These are phyloP conservation scores for Russula lepida DNA, from an alignment of 768 basidiomycete genomes.

Conservation along the genomic window DNA sequence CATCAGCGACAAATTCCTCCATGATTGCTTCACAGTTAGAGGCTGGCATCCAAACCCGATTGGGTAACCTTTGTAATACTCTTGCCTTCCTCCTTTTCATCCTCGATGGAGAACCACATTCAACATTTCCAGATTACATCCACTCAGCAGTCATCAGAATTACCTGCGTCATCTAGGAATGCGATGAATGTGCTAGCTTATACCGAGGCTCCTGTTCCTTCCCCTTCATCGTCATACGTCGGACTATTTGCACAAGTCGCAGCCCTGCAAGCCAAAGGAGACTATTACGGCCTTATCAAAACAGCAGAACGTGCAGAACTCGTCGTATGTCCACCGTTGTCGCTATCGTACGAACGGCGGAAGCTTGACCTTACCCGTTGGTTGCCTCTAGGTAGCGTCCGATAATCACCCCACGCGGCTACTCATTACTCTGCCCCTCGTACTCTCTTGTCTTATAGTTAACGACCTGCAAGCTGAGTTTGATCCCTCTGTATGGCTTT, in stretches of 20 bases:
- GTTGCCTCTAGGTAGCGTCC: constrained; percentile 20
- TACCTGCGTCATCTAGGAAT: constrained; percentile 15
- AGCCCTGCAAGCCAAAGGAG: constrained; percentile 37
- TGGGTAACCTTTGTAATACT: not conserved
- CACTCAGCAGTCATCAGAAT: constrained; percentile 26
- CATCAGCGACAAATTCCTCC: constrained; percentile 52
- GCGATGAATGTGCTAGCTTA: constrained; percentile 7
- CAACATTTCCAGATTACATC: constrained; percentile 50
- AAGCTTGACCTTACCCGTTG: not conserved
- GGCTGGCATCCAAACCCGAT: not conserved
- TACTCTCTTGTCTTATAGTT: constrained; percentile 54
- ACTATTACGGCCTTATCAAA: constrained; percentile 37
- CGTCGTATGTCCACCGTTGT: constrained; percentile 34
- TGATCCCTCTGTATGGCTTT: not conserved
- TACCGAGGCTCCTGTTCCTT: not conserved
- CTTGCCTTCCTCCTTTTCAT: constrained; percentile 25
- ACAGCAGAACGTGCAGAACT: constrained; percentile 47
- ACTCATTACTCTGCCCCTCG: constrained; percentile 48
- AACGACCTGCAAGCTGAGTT: constrained; percentile 48
- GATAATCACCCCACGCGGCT: constrained; percentile 28
- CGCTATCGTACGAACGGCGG: not conserved
- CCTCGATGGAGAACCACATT: constrained; percentile 42
- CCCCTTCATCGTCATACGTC: not conserved
- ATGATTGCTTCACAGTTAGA: constrained; percentile 27
- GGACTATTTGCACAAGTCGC: constrained; percentile 8